Percentiles rank a stretch among this genome's conserved stretches.
Evolutionary conservation across 2,329 filamentous ascomycete genomes (phyloP).

Genomic region (Pseudogymnoascus sp.): DNA sequence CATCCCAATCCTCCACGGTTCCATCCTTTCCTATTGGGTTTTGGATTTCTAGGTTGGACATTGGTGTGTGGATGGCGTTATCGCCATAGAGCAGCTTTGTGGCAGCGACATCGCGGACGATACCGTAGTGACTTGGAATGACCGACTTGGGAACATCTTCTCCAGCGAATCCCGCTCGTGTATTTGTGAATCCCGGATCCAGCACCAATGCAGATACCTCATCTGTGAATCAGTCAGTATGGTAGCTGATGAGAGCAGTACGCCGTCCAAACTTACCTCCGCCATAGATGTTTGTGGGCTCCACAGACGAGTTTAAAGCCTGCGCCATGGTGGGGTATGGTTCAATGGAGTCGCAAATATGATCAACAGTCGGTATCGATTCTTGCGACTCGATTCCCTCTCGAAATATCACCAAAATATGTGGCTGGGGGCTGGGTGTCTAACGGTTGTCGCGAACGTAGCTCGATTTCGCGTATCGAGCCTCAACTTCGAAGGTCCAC

Average conservation of each 20-base stretch:
- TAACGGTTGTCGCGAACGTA: conserved; percentile 5
- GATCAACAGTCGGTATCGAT: conserved; percentile 1
- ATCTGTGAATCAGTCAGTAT: conserved; percentile 47
- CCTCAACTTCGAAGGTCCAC: not conserved
- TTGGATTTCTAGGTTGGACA: conserved; percentile 69
- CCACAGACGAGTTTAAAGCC: conserved; percentile 47
- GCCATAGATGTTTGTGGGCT: conserved; percentile 57
- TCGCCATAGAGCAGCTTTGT: conserved; percentile 73
- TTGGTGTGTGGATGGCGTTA: conserved; percentile 74
- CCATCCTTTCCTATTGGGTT: conserved; percentile 90
- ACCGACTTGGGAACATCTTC: conserved; percentile 96
- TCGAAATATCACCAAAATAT: conserved; percentile 7
- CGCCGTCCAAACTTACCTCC: conserved; percentile 42
- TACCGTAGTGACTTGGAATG: conserved; percentile 81
- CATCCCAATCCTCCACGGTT: conserved; percentile 94
- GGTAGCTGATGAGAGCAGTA: conserved; percentile 9
- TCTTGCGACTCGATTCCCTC: conserved; percentile 6
- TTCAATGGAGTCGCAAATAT: conserved; percentile 7
- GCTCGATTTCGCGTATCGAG: conserved; percentile 10
- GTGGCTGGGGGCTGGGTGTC: conserved; percentile 3
- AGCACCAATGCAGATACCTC: conserved; percentile 96
- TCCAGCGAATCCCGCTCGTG: conserved; percentile 91
- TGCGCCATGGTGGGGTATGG: conserved; percentile 31
- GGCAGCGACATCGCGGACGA: conserved; percentile 42
- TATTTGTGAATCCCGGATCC: conserved; percentile 85